Evolutionary conservation across 352 stramenopile species (phyloP), one percentile per base, ranked within the genome.

Genomic region (Globisporangium recalcitrans): DNA sequence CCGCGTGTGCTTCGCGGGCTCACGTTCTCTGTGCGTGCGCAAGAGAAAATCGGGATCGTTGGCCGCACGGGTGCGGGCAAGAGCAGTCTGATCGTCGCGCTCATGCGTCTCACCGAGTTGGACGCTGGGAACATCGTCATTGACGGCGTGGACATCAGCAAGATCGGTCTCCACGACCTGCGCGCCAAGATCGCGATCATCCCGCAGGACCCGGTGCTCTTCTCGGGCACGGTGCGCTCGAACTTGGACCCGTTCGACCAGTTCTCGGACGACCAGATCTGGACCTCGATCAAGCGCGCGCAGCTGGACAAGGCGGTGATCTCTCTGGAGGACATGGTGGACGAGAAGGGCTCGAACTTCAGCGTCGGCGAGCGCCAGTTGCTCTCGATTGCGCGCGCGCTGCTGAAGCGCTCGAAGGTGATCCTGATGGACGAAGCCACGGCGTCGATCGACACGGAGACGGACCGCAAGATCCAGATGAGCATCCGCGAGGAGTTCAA

Each of bases 401-500:
- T 99, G 52, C 75, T 99, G 1, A 85, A 88, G 40, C 82, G 96
- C 24, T 93, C 90, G 34, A 67, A 70, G 7, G 95, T 99, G 34
- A 85, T 99, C 36, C 69, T 99, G 2, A 98, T 99, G 85, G 97
- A 99, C 65, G 97, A 99, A 73, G 97, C 97, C 6, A 99, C 97
- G 9, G 90, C 90, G 16, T 95, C 85, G 9, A 95, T 97, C 44
- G 90, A 97, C 65, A 82, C 72, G 16, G 83, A 91, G 56, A 96
- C 84, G 6, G 93, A 98, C 72, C 73, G 79, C 52, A 90, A 92
- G 62, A 96, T 97, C 58, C 86, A 95, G 69, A 70, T 75, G 19
- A 96, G 86, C 27, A 97, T 98, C 65, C 80, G 93, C 21, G 69
- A 95, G 51, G 92, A 98, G 49, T 99, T 99, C 72, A 71, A 85